phyloP scores from a whole-genome alignment of 805 yeast genomes.

The Maudiozyma pseudohumilis region DNA sequence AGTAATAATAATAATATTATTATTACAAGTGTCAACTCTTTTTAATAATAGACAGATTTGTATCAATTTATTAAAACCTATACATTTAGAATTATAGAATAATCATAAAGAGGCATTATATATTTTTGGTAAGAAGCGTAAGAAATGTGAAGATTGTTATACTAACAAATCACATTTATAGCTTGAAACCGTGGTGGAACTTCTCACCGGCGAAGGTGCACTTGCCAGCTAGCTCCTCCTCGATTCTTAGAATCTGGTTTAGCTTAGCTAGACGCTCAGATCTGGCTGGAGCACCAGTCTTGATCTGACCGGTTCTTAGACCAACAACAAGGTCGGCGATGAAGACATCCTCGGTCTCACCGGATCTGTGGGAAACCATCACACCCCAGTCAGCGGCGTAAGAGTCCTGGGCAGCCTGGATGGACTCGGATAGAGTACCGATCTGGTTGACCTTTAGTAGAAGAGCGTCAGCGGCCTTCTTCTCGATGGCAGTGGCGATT shows the following conservation, averaged over 20 bases:
- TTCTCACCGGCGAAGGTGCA: constrained; percentile 90
- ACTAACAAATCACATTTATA: constrained; percentile 18
- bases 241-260: constrained; percentile 97
- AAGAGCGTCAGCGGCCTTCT: constrained; percentile 91
- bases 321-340: constrained; percentile 98
- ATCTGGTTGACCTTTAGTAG: constrained; percentile 98
- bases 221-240: constrained; percentile 97
- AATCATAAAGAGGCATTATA: constrained; percentile 8
- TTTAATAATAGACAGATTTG: constrained; percentile 5
- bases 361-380: constrained; percentile 99
- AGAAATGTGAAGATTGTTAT: background rate
- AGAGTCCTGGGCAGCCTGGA: constrained; percentile 92
- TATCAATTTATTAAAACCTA: constrained; percentile 14
- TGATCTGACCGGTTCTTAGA: constrained; percentile 96
- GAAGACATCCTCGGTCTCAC: constrained; percentile 98
- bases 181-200: constrained; percentile 55
- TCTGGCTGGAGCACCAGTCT: constrained; percentile 99
- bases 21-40: too few species aligned
- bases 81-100: constrained; percentile 5
- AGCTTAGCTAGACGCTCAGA: constrained; percentile 98
- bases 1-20: too few species aligned
- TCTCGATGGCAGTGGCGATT: constrained; percentile 90
- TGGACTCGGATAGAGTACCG: constrained; percentile 92
- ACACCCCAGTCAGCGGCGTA: constrained; percentile 98
- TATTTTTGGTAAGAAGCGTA: background rate